Conservation (phyloP, 1,139 yeast genomes). For the Suhomyces atakaporum region DNA sequence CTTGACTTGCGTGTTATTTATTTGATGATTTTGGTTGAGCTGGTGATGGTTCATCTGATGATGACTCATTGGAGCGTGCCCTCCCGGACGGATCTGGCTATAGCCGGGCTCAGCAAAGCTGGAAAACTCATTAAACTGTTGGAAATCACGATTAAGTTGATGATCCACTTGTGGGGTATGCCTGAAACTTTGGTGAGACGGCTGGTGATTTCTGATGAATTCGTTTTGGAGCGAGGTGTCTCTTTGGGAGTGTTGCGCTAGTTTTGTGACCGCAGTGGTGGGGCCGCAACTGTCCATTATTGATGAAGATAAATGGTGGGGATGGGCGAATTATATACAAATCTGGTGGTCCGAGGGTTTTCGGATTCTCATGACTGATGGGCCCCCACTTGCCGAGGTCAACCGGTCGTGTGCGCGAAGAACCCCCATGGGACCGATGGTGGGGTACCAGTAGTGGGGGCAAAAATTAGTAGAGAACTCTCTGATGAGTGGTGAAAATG, state of each 20-base stretch:
- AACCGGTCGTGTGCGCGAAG: no score
- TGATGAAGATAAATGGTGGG: background rate
- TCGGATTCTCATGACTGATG: no score
- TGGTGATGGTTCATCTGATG: constrained; percentile 13
- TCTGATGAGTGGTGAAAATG: no score
- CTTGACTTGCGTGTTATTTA: no score
- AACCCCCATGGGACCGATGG: no score
- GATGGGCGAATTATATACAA: background rate
- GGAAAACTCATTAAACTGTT: constrained; percentile 31
- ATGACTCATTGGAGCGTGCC: no score
- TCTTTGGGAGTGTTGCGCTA: constrained; percentile 27
- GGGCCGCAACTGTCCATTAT: constrained; percentile 26
- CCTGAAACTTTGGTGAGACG: constrained; percentile 12
- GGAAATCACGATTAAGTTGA: constrained; percentile 38
- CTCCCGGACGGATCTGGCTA: no score
- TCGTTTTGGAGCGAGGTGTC: constrained; percentile 28
- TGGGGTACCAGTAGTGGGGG: no score
- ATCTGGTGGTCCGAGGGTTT: background rate
- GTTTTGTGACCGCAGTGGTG: constrained; percentile 24
- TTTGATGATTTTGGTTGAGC: constrained; percentile 1
- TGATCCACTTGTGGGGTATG: constrained; percentile 24
- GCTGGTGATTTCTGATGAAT: constrained; percentile 13
- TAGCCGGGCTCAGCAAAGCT: constrained; percentile 24
- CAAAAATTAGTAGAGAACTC: no score
- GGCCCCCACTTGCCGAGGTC: no score